These are phyloP conservation scores for Xylaria sp. DNA, from an alignment of 2,329 filamentous ascomycete genomes.

Conservation along the genomic window DNA sequence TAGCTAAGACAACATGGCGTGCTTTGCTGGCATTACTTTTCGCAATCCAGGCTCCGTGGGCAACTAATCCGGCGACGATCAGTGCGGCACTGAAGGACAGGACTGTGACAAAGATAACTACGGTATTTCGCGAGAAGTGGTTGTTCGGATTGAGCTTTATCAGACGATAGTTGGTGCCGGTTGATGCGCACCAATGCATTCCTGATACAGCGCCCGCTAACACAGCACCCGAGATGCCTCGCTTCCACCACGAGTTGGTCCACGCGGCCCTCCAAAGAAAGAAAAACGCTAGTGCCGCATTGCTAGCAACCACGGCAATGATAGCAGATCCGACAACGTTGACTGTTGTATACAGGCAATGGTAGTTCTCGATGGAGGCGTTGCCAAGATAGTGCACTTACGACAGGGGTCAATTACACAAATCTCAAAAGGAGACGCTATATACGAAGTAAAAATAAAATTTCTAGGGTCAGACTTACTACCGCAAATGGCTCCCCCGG, in stretches of 20 bases:
- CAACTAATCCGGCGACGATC: slow-evolving; percentile 60
- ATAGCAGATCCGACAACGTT: slow-evolving; percentile 72
- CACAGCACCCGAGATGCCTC: slow-evolving; percentile 67
- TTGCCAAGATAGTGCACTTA: slow-evolving; percentile 84
- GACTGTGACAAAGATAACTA: slow-evolving; percentile 74
- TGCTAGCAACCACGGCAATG: slow-evolving; percentile 76
- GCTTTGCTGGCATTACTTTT: slow-evolving; percentile 62
- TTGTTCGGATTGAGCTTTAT: slow-evolving; percentile 50
- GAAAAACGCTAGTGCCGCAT: slow-evolving; percentile 73
- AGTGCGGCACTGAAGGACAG: slow-evolving; percentile 68
- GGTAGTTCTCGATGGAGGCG: slow-evolving; percentile 79
- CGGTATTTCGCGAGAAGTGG: slow-evolving; percentile 63
- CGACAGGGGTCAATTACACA: neutral
- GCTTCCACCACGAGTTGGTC: slow-evolving; percentile 81
- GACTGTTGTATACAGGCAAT: slow-evolving; percentile 62
- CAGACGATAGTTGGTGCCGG: slow-evolving; percentile 71
- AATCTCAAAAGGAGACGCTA: neutral
- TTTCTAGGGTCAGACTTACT: slow-evolving; percentile 43
- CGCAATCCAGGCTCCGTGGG: slow-evolving; percentile 59
- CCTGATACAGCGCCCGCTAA: slow-evolving; percentile 78
- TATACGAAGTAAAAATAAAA: neutral
- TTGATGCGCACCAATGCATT: slow-evolving; percentile 85
- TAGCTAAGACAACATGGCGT: slow-evolving; percentile 63
- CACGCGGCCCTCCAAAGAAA: slow-evolving; percentile 78
- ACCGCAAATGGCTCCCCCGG: slow-evolving; percentile 76